Evolutionary conservation across 163 green algal genomes (phyloP).

Genomic region (Chlamydomonas reinhardtii): DNA sequence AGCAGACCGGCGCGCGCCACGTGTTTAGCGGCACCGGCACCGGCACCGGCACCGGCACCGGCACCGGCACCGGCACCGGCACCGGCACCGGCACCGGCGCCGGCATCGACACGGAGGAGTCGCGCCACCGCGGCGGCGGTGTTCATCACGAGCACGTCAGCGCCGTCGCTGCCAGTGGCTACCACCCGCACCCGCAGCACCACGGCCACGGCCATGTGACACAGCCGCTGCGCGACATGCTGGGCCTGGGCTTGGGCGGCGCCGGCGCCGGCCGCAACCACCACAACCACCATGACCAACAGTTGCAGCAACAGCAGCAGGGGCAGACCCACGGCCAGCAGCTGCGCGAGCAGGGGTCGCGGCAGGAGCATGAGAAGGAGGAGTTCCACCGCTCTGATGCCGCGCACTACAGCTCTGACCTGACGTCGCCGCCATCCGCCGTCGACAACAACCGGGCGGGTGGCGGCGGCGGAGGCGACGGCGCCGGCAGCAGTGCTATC

Average conservation of each 20-base stretch:
- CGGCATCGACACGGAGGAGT: too few species aligned
- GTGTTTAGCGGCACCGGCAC: too few species aligned
- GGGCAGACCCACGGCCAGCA: neutral
- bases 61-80: too few species aligned
- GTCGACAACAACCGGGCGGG: too few species aligned
- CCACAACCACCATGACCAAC: neutral
- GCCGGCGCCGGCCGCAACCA: neutral
- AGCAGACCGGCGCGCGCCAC: too few species aligned
- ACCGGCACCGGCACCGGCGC: too few species aligned
- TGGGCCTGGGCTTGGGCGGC: neutral
- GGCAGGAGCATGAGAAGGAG: neutral
- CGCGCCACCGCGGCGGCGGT: neutral
- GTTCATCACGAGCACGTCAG: neutral
- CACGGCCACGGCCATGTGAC: neutral
- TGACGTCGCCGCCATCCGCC: neutral
- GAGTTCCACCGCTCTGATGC: constrained; percentile 14
- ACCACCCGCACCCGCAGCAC: neutral
- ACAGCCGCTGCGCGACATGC: neutral
- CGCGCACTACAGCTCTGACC: neutral
- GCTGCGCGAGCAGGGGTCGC: neutral
- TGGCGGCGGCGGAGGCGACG: too few species aligned
- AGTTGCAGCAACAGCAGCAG: neutral
- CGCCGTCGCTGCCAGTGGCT: neutral
- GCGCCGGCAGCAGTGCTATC: too few species aligned
- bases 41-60: too few species aligned